Evolutionary conservation across 2,329 filamentous ascomycete genomes (phyloP).

Genomic region (Sclerotinia trifoliorum): DNA sequence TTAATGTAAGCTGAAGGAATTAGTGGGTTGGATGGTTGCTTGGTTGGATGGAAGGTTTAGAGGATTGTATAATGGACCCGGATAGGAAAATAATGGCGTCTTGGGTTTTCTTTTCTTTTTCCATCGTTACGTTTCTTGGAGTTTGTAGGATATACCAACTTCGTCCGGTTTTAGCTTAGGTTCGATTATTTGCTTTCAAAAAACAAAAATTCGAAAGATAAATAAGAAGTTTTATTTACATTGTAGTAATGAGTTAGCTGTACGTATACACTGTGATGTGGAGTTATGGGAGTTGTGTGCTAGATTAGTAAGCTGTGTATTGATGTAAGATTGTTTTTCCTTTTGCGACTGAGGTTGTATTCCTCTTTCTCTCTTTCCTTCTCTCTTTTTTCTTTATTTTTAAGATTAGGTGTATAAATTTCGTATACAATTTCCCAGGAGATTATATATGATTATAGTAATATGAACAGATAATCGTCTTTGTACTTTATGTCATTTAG

Average conservation of each 20-base stretch:
- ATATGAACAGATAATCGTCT: too few relatives aligned
- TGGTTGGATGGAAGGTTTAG: not conserved
- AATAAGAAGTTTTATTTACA: not conserved
- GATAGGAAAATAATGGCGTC: slow-evolving; percentile 10
- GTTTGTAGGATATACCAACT: slow-evolving; percentile 20
- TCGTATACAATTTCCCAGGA: too few relatives aligned
- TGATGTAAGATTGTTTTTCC: too few relatives aligned
- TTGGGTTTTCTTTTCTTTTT: not conserved
- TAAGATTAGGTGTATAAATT: too few relatives aligned
- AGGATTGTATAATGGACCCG: slow-evolving; percentile 9
- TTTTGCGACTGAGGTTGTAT: too few relatives aligned
- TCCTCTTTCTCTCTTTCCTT: too few relatives aligned
- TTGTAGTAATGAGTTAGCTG: not conserved
- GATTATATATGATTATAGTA: too few relatives aligned
- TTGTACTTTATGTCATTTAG: too few relatives aligned
- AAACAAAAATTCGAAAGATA: not conserved
- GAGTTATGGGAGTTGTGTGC: not conserved
- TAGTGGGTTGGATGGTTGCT: not conserved
- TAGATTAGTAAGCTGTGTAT: too few relatives aligned
- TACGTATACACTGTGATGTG: not conserved
- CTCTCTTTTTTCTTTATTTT: too few relatives aligned
- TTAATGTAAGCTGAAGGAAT: not conserved
- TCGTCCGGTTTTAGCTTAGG: not conserved
- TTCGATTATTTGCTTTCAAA: not conserved
- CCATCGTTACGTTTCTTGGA: not conserved